phyloP scores from a whole-genome alignment of 2,329 filamentous ascomycete genomes.

The Penicillium sp. region DNA sequence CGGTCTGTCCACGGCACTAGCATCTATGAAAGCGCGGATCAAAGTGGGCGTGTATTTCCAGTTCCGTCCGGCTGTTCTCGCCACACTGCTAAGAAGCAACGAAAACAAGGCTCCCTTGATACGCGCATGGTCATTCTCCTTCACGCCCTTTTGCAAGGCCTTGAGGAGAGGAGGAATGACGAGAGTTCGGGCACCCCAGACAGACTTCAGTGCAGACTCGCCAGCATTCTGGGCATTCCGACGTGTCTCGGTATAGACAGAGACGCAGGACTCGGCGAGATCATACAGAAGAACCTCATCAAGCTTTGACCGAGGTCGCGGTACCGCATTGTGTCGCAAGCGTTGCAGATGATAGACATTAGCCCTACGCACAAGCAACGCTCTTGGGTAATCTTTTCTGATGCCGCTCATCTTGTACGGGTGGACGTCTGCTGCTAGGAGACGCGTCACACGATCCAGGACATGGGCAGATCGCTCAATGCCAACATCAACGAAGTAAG shows the following conservation, averaged over 20 bases:
- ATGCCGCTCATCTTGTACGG: slow-evolving; percentile 93
- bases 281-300: slow-evolving; percentile 82
- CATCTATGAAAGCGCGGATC: slow-evolving; percentile 82
- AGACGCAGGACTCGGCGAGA: slow-evolving; percentile 82
- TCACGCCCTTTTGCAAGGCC: slow-evolving; percentile 71
- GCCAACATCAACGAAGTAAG: slow-evolving; percentile 96
- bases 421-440: slow-evolving; percentile 80
- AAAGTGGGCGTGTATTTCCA: slow-evolving; percentile 93
- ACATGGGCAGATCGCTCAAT: slow-evolving; percentile 94
- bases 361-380: slow-evolving; percentile 84
- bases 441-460: slow-evolving; percentile 74
- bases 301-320: slow-evolving; percentile 80
- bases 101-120: slow-evolving; percentile 96
- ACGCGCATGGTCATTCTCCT: slow-evolving; percentile 74
- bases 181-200: slow-evolving; percentile 80
- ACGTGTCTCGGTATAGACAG: slow-evolving; percentile 91
- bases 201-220: slow-evolving; percentile 85
- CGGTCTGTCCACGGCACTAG: slow-evolving; percentile 83
- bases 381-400: slow-evolving; percentile 85
- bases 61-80: slow-evolving; percentile 81
- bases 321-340: slow-evolving; percentile 86
- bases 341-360: slow-evolving; percentile 92
- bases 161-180: slow-evolving; percentile 84
- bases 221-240: slow-evolving; percentile 85
- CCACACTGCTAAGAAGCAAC: slow-evolving; percentile 77